Percentiles rank a stretch among this genome's conserved stretches.
Evolutionary conservation across 768 basidiomycete genomes (phyloP).

Genomic region (Leucosporidium creatinivorum): DNA sequence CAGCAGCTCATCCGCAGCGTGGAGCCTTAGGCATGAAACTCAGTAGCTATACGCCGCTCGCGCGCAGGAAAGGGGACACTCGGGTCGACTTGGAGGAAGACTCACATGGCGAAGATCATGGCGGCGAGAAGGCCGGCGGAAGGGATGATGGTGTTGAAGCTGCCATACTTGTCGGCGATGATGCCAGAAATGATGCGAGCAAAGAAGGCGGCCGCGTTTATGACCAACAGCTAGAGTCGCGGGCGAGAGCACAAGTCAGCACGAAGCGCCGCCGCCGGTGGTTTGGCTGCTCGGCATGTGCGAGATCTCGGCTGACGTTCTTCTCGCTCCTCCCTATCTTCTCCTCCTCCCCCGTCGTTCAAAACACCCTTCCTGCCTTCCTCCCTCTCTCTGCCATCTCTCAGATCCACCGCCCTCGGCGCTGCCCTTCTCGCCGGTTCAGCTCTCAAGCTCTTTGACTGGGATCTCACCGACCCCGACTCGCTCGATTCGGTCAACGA

Average conservation of each 20-base stretch:
- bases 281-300: conserved; percentile 40
- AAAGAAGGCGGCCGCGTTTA: conserved; percentile 26
- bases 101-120: conserved; percentile 11
- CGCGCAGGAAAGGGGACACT: no score
- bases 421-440: conserved; percentile 88
- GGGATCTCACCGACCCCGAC: conserved; percentile 77
- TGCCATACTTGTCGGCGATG: conserved; percentile 15
- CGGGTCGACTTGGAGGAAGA: no score
- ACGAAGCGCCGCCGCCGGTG: no score
- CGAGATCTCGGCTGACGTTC: neutral
- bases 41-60: no score
- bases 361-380: neutral
- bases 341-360: neutral
- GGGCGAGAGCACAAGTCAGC: no score
- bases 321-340: neutral
- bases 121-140: neutral
- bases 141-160: conserved; percentile 18
- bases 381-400: neutral
- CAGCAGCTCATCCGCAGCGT: no score
- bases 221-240: conserved; percentile 23
- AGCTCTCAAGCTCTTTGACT: conserved; percentile 79
- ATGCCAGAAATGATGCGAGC: conserved; percentile 22
- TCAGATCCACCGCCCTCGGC: conserved; percentile 86
- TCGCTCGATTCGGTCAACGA: conserved; percentile 81
- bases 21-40: no score